These are phyloP conservation scores for Phlyctochytrium arcticum DNA, from an alignment of 192 early-diverging fungal genomes.

Conservation along the genomic window DNA sequence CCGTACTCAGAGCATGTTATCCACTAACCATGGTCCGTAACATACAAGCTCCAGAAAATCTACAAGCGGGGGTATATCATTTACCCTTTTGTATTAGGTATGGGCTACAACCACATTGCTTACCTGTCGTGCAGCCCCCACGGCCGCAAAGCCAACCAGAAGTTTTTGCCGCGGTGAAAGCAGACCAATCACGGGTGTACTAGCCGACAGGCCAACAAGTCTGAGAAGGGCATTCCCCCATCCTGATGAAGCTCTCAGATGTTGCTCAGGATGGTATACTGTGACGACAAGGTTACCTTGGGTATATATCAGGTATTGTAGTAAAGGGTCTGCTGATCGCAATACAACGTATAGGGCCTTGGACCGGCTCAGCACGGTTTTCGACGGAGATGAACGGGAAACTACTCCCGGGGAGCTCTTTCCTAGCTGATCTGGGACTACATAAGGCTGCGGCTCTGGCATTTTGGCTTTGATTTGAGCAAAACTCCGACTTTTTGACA, in stretches of 20 bases:
- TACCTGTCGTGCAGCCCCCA: conserved; percentile 22
- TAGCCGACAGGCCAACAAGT: background rate
- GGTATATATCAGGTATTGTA: conserved; percentile 20
- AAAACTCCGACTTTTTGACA: background rate
- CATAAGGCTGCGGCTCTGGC: background rate
- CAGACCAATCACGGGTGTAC: conserved; percentile 10
- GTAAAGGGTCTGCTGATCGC: conserved; percentile 10
- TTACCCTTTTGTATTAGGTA: too few relatives aligned
- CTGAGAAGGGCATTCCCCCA: conserved; percentile 5
- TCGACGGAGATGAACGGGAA: too few relatives aligned
- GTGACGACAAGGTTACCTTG: too few relatives aligned
- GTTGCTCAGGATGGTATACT: background rate
- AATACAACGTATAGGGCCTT: background rate
- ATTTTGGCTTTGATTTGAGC: background rate
- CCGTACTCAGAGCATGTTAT: too few relatives aligned
- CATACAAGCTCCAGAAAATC: conserved; percentile 22
- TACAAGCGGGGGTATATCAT: too few relatives aligned
- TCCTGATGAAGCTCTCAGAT: background rate
- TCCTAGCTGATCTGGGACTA: background rate
- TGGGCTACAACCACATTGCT: too few relatives aligned
- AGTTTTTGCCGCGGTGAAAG: conserved; percentile 21
- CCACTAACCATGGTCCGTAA: conserved; percentile 8
- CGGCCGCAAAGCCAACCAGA: conserved; percentile 6
- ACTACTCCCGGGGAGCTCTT: too few relatives aligned
- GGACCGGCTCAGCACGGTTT: background rate